Conservation (phyloP, 441 rosid genomes). For the Pelargonium cotyledonis region DNA sequence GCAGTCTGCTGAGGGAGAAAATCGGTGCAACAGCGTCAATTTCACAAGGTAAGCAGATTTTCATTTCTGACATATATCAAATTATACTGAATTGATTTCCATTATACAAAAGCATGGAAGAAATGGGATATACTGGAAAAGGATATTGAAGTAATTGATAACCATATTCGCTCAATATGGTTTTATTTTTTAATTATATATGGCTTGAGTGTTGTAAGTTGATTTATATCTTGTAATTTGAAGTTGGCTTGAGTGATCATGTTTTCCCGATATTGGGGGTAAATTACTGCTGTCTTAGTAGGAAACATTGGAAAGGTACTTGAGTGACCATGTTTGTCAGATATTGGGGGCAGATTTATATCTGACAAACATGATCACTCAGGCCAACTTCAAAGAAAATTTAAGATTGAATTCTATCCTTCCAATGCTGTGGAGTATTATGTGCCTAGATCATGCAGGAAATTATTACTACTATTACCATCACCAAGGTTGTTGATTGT, state of each 20-base stretch:
- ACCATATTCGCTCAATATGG: background rate
- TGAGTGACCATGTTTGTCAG: no score
- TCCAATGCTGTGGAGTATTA: no score
- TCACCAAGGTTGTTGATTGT: background rate
- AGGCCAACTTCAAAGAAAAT: no score
- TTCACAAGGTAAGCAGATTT: conserved; percentile 48
- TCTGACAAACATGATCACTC: no score
- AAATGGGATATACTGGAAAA: background rate
- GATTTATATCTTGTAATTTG: no score
- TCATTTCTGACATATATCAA: conserved; percentile 8
- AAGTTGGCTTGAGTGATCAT: background rate
- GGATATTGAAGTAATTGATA: no score
- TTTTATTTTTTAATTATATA: no score
- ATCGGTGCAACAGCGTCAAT: conserved; percentile 62
- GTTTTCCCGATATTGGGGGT: background rate
- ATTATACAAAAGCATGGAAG: background rate
- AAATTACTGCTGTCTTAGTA: background rate
- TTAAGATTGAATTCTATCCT: no score
- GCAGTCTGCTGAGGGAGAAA: conserved; percentile 62
- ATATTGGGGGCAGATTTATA: no score
- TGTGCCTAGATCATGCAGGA: background rate
- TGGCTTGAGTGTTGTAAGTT: background rate
- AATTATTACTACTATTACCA: background rate
- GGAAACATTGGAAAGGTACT: background rate
- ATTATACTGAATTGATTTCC: background rate